These are phyloP conservation scores for Cryptosporidium canis DNA, from an alignment of 169 alveolate species.

Conservation along the genomic window DNA sequence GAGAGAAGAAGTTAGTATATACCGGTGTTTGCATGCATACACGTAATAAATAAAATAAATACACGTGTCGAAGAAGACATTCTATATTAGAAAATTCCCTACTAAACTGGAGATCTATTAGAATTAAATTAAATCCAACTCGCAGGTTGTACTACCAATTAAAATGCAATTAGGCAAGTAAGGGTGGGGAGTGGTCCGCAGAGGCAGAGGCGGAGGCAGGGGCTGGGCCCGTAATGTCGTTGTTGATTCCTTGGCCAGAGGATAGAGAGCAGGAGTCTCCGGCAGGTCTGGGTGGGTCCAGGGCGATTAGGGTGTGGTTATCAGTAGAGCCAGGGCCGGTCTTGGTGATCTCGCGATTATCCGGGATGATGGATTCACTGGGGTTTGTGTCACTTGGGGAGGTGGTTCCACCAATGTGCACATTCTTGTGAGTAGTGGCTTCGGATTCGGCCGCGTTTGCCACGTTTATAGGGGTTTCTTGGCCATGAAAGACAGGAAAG, in stretches of 20 bases:
- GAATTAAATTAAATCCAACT: neutral
- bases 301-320: neutral
- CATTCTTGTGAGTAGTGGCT: neutral
- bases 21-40: neutral
- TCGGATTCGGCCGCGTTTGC: neutral
- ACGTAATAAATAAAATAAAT: neutral
- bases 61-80: neutral
- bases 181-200: neutral
- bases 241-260: neutral
- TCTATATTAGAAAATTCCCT: neutral
- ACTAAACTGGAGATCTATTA: neutral
- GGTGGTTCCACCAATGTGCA: neutral
- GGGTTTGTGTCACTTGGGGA: neutral
- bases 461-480: neutral
- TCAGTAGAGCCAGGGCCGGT: neutral
- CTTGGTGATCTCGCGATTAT: neutral
- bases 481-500: neutral
- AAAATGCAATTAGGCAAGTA: neutral
- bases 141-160: neutral
- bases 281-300: neutral
- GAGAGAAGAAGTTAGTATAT: neutral
- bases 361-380: neutral
- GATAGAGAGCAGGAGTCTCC: neutral
- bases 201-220: neutral
- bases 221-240: neutral